Percentiles rank a stretch among this genome's conserved stretches.
Evolutionary conservation across 2,329 filamentous ascomycete species (phyloP).

Genomic region (Sarocladiaceae sp.): DNA sequence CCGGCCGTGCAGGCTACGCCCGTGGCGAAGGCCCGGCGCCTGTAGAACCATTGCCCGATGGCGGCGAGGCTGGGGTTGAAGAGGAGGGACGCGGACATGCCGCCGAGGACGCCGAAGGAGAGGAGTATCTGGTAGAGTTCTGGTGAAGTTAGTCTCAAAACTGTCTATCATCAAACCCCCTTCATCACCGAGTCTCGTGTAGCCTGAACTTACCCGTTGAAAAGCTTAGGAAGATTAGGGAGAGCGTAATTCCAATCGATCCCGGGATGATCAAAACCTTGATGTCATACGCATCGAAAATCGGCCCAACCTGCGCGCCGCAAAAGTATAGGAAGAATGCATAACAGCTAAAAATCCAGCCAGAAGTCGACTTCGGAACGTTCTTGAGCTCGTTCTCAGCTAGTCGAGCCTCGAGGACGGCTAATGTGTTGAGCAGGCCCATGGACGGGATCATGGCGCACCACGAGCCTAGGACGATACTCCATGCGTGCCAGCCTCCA

Average conservation of each 20-base stretch:
- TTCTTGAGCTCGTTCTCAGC: slow-evolving; percentile 56
- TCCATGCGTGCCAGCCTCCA: slow-evolving; percentile 45
- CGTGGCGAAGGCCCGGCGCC: slow-evolving; percentile 61
- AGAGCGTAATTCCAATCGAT: slow-evolving; percentile 48
- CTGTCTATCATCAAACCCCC: slow-evolving; percentile 8
- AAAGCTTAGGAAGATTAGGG: slow-evolving; percentile 53
- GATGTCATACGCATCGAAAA: slow-evolving; percentile 67
- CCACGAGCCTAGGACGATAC: slow-evolving; percentile 69
- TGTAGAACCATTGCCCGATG: slow-evolving; percentile 65
- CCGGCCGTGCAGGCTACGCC: slow-evolving; percentile 66
- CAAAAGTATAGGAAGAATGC: slow-evolving; percentile 68
- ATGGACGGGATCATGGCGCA: slow-evolving; percentile 60
- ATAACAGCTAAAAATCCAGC: slow-evolving; percentile 72
- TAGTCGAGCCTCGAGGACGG: slow-evolving; percentile 64
- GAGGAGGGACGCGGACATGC: slow-evolving; percentile 60
- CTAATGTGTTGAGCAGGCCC: slow-evolving; percentile 63
- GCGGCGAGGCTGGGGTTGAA: slow-evolving; percentile 66
- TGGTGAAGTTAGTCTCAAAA: no score
- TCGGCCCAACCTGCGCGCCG: slow-evolving; percentile 57
- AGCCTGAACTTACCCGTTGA: slow-evolving; percentile 44
- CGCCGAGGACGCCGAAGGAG: slow-evolving; percentile 63
- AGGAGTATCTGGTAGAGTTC: slow-evolving; percentile 70
- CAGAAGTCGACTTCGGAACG: slow-evolving; percentile 55
- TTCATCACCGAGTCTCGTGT: no score
- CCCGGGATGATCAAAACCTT: slow-evolving; percentile 54